phyloP scores from a whole-genome alignment of 2,329 filamentous ascomycete species.

The Thielaviopsis ethacetica region DNA sequence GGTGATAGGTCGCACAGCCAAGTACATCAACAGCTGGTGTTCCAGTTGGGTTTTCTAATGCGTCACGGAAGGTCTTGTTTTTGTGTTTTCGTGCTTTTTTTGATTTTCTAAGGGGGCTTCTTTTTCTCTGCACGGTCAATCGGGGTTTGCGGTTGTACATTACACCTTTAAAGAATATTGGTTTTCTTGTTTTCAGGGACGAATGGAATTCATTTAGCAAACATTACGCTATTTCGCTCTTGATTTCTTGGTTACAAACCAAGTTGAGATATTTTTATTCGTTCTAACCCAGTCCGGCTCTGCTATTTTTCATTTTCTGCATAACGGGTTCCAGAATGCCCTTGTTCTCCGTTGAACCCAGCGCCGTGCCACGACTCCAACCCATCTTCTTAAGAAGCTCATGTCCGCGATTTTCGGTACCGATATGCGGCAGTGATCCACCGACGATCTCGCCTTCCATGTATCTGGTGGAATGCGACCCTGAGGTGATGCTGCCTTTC shows the following conservation, averaged over 20 bases:
- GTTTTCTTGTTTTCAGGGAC: constrained; percentile 27
- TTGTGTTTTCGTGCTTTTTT: constrained; percentile 12
- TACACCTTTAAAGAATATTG: constrained; percentile 45
- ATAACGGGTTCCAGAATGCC: constrained; percentile 75
- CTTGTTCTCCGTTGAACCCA: constrained; percentile 70
- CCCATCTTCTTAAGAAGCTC: constrained; percentile 95
- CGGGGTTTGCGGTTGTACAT: constrained; percentile 60
- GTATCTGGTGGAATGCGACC: not conserved
- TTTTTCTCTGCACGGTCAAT: constrained; percentile 36
- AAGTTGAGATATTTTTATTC: constrained; percentile 8
- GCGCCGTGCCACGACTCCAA: constrained; percentile 71
- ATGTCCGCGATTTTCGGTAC: constrained; percentile 65
- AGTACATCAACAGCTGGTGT: constrained; percentile 15
- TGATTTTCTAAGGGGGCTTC: constrained; percentile 46
- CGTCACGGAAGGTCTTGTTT: constrained; percentile 56
- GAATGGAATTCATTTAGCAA: constrained; percentile 45
- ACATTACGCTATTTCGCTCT: constrained; percentile 15
- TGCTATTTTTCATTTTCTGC: constrained; percentile 74
- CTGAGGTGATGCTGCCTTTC: constrained; percentile 22
- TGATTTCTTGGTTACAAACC: constrained; percentile 1
- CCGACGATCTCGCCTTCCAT: constrained; percentile 79
- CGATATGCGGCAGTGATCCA: constrained; percentile 67
- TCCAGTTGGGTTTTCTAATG: constrained; percentile 47
- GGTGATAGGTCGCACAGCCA: constrained; percentile 33
- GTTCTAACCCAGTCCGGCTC: constrained; percentile 57